Conservation (phyloP, 306 rosid species). For the Cucurbita ficifolia region DNA sequence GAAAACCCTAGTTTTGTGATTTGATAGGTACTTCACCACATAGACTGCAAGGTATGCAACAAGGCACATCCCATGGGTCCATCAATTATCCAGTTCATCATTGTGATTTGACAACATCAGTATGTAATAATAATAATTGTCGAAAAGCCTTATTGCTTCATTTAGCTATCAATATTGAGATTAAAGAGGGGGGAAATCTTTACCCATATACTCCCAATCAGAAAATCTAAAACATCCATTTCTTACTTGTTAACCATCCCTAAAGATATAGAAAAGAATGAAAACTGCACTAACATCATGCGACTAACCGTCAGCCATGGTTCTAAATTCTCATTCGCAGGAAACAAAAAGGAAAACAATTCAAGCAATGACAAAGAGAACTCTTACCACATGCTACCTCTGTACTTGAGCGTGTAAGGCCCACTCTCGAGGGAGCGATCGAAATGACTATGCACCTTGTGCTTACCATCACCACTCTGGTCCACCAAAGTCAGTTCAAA, state of each 20-base stretch:
- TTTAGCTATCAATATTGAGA: neutral
- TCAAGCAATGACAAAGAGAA: neutral
- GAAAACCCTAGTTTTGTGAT: neutral
- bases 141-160: neutral
- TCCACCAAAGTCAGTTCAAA: slow-evolving; percentile 83
- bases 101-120: neutral
- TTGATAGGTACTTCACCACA: neutral
- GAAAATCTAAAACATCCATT: neutral
- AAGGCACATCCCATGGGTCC: neutral
- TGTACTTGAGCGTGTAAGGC: slow-evolving; percentile 81
- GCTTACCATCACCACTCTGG: slow-evolving; percentile 74
- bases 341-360: neutral
- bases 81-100: neutral
- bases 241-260: neutral
- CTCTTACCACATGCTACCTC: slow-evolving; percentile 93
- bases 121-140: neutral
- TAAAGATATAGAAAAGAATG: neutral
- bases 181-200: neutral
- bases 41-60: neutral
- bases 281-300: neutral
- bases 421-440: slow-evolving; percentile 88
- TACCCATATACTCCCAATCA: neutral
- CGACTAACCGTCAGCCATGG: neutral
- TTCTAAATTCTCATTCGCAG: neutral
- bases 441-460: slow-evolving; percentile 87